A percentile compares a stretch with the other conserved stretches of the same genome.
Evolutionary conservation across 352 stramenopile genomes (phyloP).

Genomic region (Hyaloperonospora arabidopsidis): DNA sequence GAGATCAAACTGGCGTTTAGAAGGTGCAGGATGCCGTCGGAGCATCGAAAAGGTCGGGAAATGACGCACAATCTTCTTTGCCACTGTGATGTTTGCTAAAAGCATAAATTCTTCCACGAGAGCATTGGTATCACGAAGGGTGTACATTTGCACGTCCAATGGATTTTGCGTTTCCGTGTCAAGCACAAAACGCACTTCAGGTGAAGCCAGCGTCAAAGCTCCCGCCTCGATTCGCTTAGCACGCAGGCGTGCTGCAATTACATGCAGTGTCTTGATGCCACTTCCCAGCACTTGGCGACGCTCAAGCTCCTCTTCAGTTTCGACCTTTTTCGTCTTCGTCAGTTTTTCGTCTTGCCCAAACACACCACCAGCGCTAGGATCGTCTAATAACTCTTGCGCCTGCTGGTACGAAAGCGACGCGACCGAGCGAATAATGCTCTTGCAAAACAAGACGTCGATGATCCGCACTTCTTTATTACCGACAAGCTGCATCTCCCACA

Average conservation of each 20-base stretch:
- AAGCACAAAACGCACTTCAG: slow-evolving; percentile 94
- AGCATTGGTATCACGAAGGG: slow-evolving; percentile 90
- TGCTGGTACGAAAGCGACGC: slow-evolving; percentile 95
- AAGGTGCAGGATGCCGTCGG: slow-evolving; percentile 91
- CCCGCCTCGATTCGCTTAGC: slow-evolving; percentile 92
- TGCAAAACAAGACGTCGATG: slow-evolving; percentile 94
- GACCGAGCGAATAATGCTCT: slow-evolving; percentile 96
- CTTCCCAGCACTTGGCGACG: slow-evolving; percentile 52
- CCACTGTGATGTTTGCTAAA: slow-evolving; percentile 97
- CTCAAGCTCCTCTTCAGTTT: slow-evolving; percentile 27
- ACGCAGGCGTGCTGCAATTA: slow-evolving; percentile 86
- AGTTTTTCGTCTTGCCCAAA: slow-evolving; percentile 24
- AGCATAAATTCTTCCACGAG: slow-evolving; percentile 99
- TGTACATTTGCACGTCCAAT: slow-evolving; percentile 96
- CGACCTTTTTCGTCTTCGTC: slow-evolving; percentile 36
- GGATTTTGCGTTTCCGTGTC: slow-evolving; percentile 98
- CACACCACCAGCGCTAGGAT: slow-evolving; percentile 47
- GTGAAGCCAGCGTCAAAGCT: slow-evolving; percentile 94
- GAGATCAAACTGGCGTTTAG: slow-evolving; percentile 90
- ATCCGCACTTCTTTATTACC: slow-evolving; percentile 80
- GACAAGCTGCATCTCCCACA: slow-evolving; percentile 69
- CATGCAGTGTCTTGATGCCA: slow-evolving; percentile 88
- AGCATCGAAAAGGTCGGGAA: slow-evolving; percentile 94
- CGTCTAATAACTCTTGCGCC: slow-evolving; percentile 94
- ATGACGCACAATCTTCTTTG: slow-evolving; percentile 90